Percentiles rank a stretch among this genome's conserved stretches.
These are phyloP conservation scores for Schrenkiella parvula DNA, from an alignment of 345 rosid genomes.

Conservation along the genomic window DNA sequence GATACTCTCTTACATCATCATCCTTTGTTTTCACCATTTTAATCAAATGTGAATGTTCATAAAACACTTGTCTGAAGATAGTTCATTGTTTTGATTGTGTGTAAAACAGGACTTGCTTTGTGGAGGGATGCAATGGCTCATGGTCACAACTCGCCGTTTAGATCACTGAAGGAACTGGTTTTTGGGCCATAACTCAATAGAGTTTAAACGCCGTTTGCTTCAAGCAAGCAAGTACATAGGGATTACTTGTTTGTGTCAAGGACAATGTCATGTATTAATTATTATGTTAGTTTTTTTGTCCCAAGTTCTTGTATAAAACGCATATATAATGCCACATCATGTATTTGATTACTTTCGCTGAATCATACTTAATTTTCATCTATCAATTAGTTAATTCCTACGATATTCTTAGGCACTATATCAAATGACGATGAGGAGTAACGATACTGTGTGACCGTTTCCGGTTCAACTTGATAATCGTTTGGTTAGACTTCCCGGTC, in stretches of 20 bases:
- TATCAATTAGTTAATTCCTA: background rate
- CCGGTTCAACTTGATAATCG: background rate
- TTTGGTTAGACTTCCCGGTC: background rate
- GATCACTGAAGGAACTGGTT: conserved; percentile 61
- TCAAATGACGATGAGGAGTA: background rate
- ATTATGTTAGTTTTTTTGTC: background rate
- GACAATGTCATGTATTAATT: conserved; percentile 6
- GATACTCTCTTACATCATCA: background rate
- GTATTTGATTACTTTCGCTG: background rate
- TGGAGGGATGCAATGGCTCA: conserved; percentile 71
- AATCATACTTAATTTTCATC: background rate
- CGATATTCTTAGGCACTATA: background rate
- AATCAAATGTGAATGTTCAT: background rate
- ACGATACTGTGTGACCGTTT: background rate
- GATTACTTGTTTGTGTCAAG: background rate
- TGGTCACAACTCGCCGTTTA: conserved; percentile 60
- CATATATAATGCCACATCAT: background rate
- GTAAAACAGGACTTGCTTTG: conserved; percentile 54
- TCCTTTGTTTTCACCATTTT: background rate
- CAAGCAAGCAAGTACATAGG: background rate
- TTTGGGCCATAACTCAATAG: conserved; percentile 41
- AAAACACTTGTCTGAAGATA: background rate
- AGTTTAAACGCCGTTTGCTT: background rate
- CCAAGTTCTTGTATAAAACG: conserved; percentile 4
- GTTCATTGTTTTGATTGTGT: background rate